These are phyloP conservation scores for Extremus antarcticus DNA, from an alignment of 495 filamentous ascomycete species.

Conservation along the genomic window DNA sequence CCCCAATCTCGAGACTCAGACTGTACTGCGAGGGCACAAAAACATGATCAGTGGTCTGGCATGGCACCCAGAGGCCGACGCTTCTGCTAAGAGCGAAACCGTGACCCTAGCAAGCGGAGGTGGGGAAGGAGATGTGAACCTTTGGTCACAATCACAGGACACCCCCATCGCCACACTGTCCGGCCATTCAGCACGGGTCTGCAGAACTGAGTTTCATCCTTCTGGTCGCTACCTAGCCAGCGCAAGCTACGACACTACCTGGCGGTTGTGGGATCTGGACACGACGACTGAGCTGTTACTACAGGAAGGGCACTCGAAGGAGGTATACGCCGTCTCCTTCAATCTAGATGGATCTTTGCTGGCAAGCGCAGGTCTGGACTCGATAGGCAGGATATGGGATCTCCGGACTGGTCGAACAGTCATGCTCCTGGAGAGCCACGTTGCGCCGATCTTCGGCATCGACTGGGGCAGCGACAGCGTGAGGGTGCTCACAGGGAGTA, in stretches of 20 bases:
- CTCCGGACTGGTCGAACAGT: constrained; percentile 85
- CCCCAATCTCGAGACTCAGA: constrained; percentile 67
- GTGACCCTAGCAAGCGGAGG: constrained; percentile 87
- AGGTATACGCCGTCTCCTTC: constrained; percentile 80
- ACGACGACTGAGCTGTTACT: constrained; percentile 72
- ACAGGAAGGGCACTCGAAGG: constrained; percentile 90
- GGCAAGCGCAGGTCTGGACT: constrained; percentile 83
- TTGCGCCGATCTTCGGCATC: constrained; percentile 81
- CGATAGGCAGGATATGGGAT: constrained; percentile 93
- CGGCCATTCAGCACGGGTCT: constrained; percentile 79
- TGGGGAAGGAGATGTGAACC: constrained; percentile 76
- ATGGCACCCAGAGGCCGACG: constrained; percentile 69
- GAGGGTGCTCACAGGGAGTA: constrained; percentile 78
- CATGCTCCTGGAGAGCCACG: constrained; percentile 91
- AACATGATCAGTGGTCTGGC: constrained; percentile 81
- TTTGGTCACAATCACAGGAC: constrained; percentile 76
- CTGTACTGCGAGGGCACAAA: constrained; percentile 65
- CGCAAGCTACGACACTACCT: constrained; percentile 91
- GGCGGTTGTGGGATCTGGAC: constrained; percentile 91
- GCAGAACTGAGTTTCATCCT: constrained; percentile 87
- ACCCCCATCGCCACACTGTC: constrained; percentile 73
- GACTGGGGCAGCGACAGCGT: constrained; percentile 90
- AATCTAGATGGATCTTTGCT: constrained; percentile 84
- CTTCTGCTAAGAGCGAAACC: constrained; percentile 34
- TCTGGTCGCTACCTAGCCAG: constrained; percentile 84